phyloP scores from a whole-genome alignment of 805 yeast genomes.

The Yarrowia sp. region DNA sequence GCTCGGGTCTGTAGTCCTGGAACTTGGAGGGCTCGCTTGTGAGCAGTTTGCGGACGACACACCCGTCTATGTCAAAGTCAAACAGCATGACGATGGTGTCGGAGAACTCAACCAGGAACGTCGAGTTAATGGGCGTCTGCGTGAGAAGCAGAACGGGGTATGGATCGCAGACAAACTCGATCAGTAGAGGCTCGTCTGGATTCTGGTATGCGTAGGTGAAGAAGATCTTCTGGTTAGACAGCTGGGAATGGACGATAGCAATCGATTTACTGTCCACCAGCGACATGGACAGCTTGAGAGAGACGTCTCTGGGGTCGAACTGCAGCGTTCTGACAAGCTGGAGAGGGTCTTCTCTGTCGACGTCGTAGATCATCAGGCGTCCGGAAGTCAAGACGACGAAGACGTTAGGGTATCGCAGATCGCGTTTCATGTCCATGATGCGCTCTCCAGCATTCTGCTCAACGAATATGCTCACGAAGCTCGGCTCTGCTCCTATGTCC shows the following conservation, averaged over 20 bases:
- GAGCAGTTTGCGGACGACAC: constrained; percentile 3
- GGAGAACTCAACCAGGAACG: neutral
- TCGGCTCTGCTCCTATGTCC: neutral
- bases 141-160: neutral
- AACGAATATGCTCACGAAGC: neutral
- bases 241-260: constrained; percentile 1
- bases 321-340: neutral
- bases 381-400: neutral
- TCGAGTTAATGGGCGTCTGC: constrained; percentile 1
- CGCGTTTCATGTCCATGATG: neutral
- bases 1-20: neutral
- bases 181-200: neutral
- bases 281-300: neutral
- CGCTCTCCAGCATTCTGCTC: neutral
- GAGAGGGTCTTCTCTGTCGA: neutral
- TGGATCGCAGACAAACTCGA: neutral
- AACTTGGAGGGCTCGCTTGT: neutral
- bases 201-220: neutral
- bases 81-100: neutral
- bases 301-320: neutral
- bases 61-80: constrained; percentile 8
- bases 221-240: neutral
- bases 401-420: neutral
- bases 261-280: neutral
- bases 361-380: neutral